These are phyloP conservation scores for Protomyces lactucae-debilis DNA, from an alignment of 1,139 yeast genomes.

Conservation along the genomic window DNA sequence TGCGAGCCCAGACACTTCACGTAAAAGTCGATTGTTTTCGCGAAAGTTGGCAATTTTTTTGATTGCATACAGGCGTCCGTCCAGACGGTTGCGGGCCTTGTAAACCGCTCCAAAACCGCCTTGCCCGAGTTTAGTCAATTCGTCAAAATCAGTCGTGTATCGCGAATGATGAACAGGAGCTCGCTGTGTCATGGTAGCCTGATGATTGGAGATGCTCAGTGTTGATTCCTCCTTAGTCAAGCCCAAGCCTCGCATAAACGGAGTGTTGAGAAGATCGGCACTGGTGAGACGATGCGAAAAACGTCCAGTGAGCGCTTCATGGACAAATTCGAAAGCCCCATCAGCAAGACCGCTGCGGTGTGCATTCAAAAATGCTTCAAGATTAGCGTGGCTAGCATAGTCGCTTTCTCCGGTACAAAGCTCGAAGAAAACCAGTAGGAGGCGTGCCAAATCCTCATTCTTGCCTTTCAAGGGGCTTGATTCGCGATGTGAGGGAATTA, in stretches of 20 bases:
- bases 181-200: background rate
- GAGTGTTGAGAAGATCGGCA: background rate
- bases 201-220: background rate
- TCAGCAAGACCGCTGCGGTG: background rate
- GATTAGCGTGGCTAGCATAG: background rate
- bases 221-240: background rate
- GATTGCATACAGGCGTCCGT: slow-evolving; percentile 91
- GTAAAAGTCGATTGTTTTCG: slow-evolving; percentile 49
- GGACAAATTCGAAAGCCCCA: slow-evolving; percentile 25
- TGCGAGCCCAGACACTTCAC: slow-evolving; percentile 87
- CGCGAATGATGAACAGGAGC: slow-evolving; percentile 45
- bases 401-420: slow-evolving; percentile 37
- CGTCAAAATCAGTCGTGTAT: slow-evolving; percentile 83
- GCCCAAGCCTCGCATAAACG: background rate
- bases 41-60: slow-evolving; percentile 54
- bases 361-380: background rate
- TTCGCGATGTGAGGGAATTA: slow-evolving; percentile 33
- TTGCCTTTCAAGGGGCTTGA: slow-evolving; percentile 49
- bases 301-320: background rate
- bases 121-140: slow-evolving; percentile 81
- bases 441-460: slow-evolving; percentile 88
- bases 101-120: slow-evolving; percentile 99
- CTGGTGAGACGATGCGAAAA: background rate
- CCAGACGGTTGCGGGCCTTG: slow-evolving; percentile 80
- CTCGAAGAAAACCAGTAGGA: slow-evolving; percentile 73